Evolutionary conservation across 2,329 filamentous ascomycete genomes (phyloP), one percentile per base, ranked within the genome.

Genomic region (Lachnellula occidentalis): DNA sequence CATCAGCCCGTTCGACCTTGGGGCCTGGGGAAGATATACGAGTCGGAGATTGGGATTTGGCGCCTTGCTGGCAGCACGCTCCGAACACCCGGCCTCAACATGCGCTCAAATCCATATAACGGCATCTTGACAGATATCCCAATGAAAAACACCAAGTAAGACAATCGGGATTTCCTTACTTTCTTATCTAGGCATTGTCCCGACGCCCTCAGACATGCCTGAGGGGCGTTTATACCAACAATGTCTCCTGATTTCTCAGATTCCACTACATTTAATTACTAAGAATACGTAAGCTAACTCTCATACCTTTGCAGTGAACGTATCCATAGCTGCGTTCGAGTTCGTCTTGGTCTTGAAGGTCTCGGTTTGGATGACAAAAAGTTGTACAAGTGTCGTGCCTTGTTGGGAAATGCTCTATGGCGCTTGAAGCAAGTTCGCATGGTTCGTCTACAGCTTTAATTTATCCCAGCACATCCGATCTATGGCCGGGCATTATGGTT

Each of bases 321-420:
- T 15, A 67, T 75, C 56, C 62, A 71, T 48, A 65, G 65, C 57
- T 59, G 67, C 62, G 62, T 72, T 53, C 57, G 70, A 56, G 45
- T 63, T 39, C 31, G 70, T 50, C 60, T 66, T 34, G 31, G 78
- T 74, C 58, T 67, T 34, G 58, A 65, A 53, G 56, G 66, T 51
- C 56, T 70, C 48, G 58, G 65, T 31, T 50, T 72, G 22, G 71
- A 74, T 53, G 73, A 75, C 41, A 58, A 58, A 5, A 64, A 61
- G 0, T n/a, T 79, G 7, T 80, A 78, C 65, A 70, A 70, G 59
- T 81, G 34, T 64, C 72, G 2, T 72, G 79, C 41, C 66, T 69
- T 69, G 24, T 45, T 58, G 1, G 48, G 57, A 12, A 63, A 62
- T 19, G 61, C 58, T 5, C 47, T 53, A 4, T 69, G 66, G 66